Evolutionary conservation across 768 basidiomycete species (phyloP).

Genomic region (Lactarius sanguifluus): DNA sequence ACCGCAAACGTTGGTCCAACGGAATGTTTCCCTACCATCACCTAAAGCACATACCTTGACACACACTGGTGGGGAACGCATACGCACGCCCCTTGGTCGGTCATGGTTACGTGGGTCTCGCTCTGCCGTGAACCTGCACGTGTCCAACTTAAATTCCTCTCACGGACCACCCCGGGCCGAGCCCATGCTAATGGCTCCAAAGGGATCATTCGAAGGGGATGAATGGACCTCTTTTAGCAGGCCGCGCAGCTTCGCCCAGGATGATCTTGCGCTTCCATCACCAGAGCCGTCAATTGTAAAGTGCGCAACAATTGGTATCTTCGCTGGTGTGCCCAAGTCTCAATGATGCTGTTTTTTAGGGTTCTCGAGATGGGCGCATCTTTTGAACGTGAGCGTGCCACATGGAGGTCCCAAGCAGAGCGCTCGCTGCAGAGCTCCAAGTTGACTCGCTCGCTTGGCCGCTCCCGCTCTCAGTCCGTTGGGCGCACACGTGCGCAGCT

Average conservation of each 20-base stretch:
- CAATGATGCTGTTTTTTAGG: constrained; percentile 38
- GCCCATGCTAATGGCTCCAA: constrained; percentile 17
- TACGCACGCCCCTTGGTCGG: neutral
- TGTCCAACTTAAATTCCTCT: constrained; percentile 7
- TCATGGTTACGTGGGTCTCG: constrained; percentile 6
- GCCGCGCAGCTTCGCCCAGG: constrained; percentile 59
- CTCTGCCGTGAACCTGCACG: constrained; percentile 15
- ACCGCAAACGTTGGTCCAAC: constrained; percentile 24
- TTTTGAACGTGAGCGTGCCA: constrained; percentile 60
- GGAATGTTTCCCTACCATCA: neutral
- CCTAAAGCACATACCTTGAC: neutral
- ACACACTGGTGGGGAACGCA: neutral
- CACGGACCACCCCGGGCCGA: constrained; percentile 26
- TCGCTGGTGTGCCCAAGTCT: neutral
- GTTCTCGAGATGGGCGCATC: constrained; percentile 64
- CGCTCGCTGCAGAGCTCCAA: constrained; percentile 62
- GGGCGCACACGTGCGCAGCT: constrained; percentile 35
- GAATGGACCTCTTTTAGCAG: constrained; percentile 32
- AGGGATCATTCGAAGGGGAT: neutral
- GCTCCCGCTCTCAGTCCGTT: constrained; percentile 60
- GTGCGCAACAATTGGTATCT: constrained; percentile 35
- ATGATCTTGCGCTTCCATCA: constrained; percentile 58
- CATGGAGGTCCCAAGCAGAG: constrained; percentile 65
- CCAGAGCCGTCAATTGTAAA: constrained; percentile 57
- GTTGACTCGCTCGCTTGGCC: constrained; percentile 59